These are phyloP conservation scores for Nothophoma quercina DNA, from an alignment of 2,329 filamentous ascomycete genomes.

Conservation along the genomic window DNA sequence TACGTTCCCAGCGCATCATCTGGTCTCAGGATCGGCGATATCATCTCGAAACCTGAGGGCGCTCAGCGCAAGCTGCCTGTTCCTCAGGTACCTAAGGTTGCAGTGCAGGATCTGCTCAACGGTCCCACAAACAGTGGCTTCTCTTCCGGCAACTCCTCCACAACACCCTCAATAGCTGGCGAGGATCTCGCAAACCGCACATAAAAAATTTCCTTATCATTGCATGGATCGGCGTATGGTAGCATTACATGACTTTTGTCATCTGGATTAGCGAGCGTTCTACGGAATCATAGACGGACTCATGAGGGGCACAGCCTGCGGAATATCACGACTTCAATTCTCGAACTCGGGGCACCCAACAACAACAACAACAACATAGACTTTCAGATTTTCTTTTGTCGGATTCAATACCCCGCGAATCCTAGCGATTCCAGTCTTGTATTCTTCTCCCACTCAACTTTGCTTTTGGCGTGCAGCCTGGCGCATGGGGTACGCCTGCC, in stretches of 20 bases:
- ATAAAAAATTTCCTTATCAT: constrained; percentile 29
- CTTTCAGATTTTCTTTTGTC: constrained; percentile 40
- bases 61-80: constrained; percentile 90
- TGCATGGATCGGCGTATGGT: constrained; percentile 42
- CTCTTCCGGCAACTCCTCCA: constrained; percentile 78
- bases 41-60: constrained; percentile 87
- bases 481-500: constrained; percentile 33
- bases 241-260: constrained; percentile 36
- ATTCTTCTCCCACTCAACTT: constrained; percentile 38
- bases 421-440: constrained; percentile 43
- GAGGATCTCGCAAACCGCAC: constrained; percentile 51
- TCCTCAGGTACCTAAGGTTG: constrained; percentile 87
- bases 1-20: constrained; percentile 64
- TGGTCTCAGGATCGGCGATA: constrained; percentile 87
- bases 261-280: constrained; percentile 44
- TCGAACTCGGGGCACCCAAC: constrained; percentile 19
- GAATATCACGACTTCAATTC: constrained; percentile 42
- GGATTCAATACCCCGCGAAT: constrained; percentile 48
- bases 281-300: constrained; percentile 41
- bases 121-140: constrained; percentile 64
- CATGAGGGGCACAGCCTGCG: constrained; percentile 33
- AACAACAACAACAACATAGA: constrained; percentile 39
- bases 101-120: constrained; percentile 83
- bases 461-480: constrained; percentile 29
- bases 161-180: constrained; percentile 78